Evolutionary conservation across 2,329 filamentous ascomycete species (phyloP).

Genomic region (Ilyonectria mors-panacis): DNA sequence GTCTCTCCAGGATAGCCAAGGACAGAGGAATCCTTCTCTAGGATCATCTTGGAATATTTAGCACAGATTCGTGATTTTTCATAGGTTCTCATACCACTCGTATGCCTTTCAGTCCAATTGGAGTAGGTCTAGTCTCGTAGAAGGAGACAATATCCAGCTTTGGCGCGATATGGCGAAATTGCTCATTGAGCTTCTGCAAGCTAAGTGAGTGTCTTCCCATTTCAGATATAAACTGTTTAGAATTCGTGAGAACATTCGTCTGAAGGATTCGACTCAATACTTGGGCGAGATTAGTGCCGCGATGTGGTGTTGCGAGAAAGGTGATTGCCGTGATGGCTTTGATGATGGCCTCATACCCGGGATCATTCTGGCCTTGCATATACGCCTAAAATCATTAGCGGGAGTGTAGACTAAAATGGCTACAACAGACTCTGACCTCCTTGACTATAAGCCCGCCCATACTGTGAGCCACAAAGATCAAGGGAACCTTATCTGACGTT

Average conservation of each 20-base stretch:
- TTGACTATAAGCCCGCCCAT: constrained; percentile 59
- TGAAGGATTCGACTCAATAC: too few relatives aligned
- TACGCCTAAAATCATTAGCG: too few relatives aligned
- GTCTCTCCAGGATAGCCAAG: constrained; percentile 59
- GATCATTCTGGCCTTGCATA: constrained; percentile 51
- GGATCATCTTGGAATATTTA: constrained; percentile 48
- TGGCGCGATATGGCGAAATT: constrained; percentile 57
- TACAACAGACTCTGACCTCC: constrained; percentile 21
- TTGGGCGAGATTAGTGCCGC: too few relatives aligned
- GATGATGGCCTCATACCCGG: constrained; percentile 46
- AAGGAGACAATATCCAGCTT: constrained; percentile 59
- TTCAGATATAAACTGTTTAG: too few relatives aligned
- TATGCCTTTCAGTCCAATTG: too few relatives aligned
- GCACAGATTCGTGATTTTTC: constrained; percentile 14
- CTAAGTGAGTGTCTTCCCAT: too few relatives aligned
- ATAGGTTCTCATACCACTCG: too few relatives aligned
- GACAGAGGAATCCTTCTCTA: constrained; percentile 57
- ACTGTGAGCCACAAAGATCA: constrained; percentile 60
- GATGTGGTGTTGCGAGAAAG: constrained; percentile 58
- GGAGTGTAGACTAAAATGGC: too few relatives aligned
- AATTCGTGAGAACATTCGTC: too few relatives aligned
- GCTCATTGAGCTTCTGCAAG: constrained; percentile 62
- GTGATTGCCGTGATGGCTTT: constrained; percentile 50
- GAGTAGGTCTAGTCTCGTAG: constrained; percentile 56
- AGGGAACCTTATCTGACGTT: constrained; percentile 32